Percentiles rank a stretch among this genome's conserved stretches.
phyloP scores from a whole-genome alignment of 2,329 filamentous ascomycete species.

The Aspergillus proliferans region DNA sequence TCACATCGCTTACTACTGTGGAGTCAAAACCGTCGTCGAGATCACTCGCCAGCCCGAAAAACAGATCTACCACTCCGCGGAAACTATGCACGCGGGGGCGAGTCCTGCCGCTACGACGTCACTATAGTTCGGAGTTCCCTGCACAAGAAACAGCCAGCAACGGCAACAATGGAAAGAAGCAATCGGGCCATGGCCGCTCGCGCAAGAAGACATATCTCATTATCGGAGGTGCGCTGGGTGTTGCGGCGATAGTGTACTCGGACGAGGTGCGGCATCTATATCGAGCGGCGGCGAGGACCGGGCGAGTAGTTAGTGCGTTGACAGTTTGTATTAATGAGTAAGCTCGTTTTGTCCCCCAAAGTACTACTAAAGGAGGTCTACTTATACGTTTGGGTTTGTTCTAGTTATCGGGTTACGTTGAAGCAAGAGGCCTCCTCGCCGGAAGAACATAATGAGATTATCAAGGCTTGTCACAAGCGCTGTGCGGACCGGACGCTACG shows the following conservation, averaged over 20 bases:
- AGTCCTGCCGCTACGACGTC: background rate
- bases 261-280: constrained; percentile 71
- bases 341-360: constrained; percentile 23
- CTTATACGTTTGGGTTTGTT: constrained; percentile 5
- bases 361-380: background rate
- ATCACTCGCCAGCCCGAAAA: background rate
- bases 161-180: constrained; percentile 5
- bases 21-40: background rate
- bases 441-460: constrained; percentile 58
- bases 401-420: constrained; percentile 79
- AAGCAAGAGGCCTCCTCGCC: constrained; percentile 60
- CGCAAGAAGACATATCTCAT: constrained; percentile 23
- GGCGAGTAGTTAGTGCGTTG: constrained; percentile 68
- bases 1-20: background rate
- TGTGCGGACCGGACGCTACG: constrained; percentile 82
- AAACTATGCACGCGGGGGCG: background rate
- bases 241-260: constrained; percentile 45
- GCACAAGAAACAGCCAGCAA: constrained; percentile 8
- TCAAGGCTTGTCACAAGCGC: constrained; percentile 82
- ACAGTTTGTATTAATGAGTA: constrained; percentile 86
- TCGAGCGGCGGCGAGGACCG: constrained; percentile 67
- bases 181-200: constrained; percentile 8
- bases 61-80: background rate
- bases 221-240: constrained; percentile 32
- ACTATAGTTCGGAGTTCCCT: constrained; percentile 14